phyloP scores from a whole-genome alignment of 805 yeast genomes.

The Metschnikowia kunwiensis region DNA sequence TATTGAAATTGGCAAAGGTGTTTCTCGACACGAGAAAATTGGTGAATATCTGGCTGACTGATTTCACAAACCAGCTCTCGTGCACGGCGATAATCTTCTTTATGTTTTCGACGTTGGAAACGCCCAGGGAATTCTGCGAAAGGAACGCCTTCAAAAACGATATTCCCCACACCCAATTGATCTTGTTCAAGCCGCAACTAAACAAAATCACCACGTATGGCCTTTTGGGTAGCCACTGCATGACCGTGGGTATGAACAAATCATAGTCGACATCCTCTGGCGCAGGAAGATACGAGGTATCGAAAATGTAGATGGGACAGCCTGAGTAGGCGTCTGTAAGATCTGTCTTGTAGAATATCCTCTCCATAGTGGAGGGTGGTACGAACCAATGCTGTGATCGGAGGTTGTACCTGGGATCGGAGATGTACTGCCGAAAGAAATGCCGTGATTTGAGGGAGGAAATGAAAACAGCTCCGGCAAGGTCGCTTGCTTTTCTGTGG shows the following conservation, averaged over 20 bases:
- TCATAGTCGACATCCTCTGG: constrained; percentile 44
- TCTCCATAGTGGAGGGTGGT: no score
- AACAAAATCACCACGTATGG: constrained; percentile 71
- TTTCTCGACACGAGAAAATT: constrained; percentile 48
- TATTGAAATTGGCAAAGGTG: constrained; percentile 26
- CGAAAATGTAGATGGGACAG: constrained; percentile 75
- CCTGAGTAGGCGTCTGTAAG: constrained; percentile 61
- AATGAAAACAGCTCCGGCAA: no score
- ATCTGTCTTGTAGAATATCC: constrained; percentile 56
- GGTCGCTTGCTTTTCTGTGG: no score
- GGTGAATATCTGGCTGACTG: constrained; percentile 67
- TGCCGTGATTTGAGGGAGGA: no score
- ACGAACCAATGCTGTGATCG: no score
- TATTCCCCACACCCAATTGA: constrained; percentile 69
- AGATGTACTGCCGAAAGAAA: no score
- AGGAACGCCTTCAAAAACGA: constrained; percentile 56
- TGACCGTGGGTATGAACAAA: constrained; percentile 55
- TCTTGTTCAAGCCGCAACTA: constrained; percentile 73
- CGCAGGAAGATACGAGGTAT: constrained; percentile 75
- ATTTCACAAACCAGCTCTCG: constrained; percentile 84
- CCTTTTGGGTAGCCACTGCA: constrained; percentile 54
- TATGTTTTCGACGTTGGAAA: constrained; percentile 48
- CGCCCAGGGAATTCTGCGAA: constrained; percentile 38
- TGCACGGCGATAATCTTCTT: constrained; percentile 75
- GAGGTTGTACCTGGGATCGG: no score